Percentiles rank a stretch among this genome's conserved stretches.
Conservation (phyloP, 2,329 filamentous ascomycete species). For the Didymellaceae sp. region DNA sequence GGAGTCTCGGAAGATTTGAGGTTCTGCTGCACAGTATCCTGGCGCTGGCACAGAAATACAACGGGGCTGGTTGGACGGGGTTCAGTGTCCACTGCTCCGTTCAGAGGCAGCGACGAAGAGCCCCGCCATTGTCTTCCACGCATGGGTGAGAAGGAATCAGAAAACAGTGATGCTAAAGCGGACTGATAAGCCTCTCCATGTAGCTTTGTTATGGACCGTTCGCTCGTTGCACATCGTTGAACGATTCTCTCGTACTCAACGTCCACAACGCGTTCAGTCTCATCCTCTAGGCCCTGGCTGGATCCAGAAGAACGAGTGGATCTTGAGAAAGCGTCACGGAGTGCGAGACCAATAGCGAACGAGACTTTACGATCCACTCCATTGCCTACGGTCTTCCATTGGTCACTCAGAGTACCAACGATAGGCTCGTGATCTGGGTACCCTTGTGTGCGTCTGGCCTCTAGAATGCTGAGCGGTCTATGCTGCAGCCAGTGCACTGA, state of each 20-base stretch:
- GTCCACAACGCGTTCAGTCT: background rate
- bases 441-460: constrained; percentile 72
- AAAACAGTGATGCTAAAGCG: background rate
- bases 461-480: constrained; percentile 68
- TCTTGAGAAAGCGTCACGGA: background rate
- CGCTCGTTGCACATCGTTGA: background rate
- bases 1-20: too few species aligned
- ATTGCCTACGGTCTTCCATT: constrained; percentile 76
- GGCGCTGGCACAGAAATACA: too few species aligned
- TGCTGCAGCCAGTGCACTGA: constrained; percentile 71
- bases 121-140: background rate
- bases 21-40: too few species aligned
- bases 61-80: too few species aligned
- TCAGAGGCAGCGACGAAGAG: background rate
- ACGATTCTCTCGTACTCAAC: background rate
- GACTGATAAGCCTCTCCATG: background rate
- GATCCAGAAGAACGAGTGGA: background rate
- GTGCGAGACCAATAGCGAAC: constrained; percentile 66
- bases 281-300: background rate
- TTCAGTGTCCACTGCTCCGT: background rate
- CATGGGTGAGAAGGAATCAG: background rate
- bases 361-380: constrained; percentile 75
- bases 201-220: background rate
- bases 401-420: constrained; percentile 61
- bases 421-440: constrained; percentile 74